Evolutionary conservation across 768 basidiomycete genomes (phyloP).

Genomic region (Leccinellum rugosiceps): DNA sequence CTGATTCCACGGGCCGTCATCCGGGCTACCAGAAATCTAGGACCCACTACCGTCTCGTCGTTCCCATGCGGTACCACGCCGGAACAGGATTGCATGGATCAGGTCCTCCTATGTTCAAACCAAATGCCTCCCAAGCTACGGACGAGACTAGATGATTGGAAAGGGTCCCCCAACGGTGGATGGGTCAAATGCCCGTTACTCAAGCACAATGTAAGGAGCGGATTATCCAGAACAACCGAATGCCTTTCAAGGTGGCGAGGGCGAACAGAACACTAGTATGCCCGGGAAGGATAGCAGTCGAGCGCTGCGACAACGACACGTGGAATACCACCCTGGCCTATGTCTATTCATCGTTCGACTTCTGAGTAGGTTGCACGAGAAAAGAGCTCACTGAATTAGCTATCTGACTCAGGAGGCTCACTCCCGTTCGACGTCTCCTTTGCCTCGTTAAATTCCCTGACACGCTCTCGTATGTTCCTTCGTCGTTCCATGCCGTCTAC

Average conservation of each 20-base stretch:
- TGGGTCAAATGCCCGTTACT: background rate
- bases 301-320: background rate
- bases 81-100: background rate
- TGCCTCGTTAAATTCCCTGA: slow-evolving; percentile 31
- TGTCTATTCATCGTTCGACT: background rate
- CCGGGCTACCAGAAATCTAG: background rate
- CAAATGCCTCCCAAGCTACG: background rate
- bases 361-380: background rate
- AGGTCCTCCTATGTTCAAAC: background rate
- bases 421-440: background rate
- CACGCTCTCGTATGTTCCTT: slow-evolving; percentile 47
- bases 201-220: background rate
- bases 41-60: background rate
- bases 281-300: background rate
- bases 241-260: background rate
- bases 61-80: background rate
- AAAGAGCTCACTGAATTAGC: background rate
- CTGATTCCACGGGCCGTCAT: background rate
- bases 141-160: background rate
- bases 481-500: slow-evolving; percentile 54
- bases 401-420: background rate
- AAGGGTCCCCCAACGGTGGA: background rate
- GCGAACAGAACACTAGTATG: background rate
- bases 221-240: background rate
- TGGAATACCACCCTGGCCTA: background rate